Percentiles rank a stretch among this genome's conserved stretches.
phyloP scores from a whole-genome alignment of 1,284 basidiomycete species.

The Malassezia slooffiae region DNA sequence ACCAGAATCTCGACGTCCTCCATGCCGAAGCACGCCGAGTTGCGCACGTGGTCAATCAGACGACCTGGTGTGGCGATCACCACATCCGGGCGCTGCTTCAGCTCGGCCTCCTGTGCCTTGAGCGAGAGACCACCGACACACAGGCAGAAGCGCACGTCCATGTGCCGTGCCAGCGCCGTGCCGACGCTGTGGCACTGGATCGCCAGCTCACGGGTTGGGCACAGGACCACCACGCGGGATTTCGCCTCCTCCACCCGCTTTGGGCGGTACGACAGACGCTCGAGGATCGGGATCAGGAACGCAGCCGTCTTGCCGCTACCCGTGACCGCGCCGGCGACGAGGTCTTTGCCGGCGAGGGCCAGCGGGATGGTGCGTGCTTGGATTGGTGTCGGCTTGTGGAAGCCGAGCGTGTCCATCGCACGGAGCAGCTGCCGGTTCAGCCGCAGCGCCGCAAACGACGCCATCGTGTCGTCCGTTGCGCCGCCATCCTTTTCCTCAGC shows the following conservation, averaged over 20 bases:
- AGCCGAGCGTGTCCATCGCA: conserved; percentile 68
- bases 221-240: conserved; percentile 47
- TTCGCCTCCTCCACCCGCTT: conserved; percentile 5
- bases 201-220: conserved; percentile 51
- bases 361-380: conserved; percentile 51
- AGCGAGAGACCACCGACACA: conserved; percentile 19
- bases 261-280: conserved; percentile 48
- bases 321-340: conserved; percentile 72
- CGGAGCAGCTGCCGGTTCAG: conserved; percentile 79
- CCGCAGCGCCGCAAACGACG: conserved; percentile 69
- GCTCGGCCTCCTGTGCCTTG: conserved; percentile 44
- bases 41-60: conserved; percentile 59
- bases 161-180: conserved; percentile 25
- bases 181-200: conserved; percentile 47
- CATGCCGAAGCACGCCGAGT: conserved; percentile 83
- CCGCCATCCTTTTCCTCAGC: conserved; percentile 20
- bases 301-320: conserved; percentile 86
- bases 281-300: conserved; percentile 78
- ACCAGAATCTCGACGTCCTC: conserved; percentile 87
- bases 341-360: conserved; percentile 48
- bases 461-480: conserved; percentile 14
- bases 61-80: conserved; percentile 52
- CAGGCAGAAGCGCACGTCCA: conserved; percentile 20
- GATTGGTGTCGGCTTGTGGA: conserved; percentile 77
- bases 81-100: conserved; percentile 48